Conservation (phyloP, 495 filamentous ascomycete species). For the Thermothielavioides terrestris region DNA sequence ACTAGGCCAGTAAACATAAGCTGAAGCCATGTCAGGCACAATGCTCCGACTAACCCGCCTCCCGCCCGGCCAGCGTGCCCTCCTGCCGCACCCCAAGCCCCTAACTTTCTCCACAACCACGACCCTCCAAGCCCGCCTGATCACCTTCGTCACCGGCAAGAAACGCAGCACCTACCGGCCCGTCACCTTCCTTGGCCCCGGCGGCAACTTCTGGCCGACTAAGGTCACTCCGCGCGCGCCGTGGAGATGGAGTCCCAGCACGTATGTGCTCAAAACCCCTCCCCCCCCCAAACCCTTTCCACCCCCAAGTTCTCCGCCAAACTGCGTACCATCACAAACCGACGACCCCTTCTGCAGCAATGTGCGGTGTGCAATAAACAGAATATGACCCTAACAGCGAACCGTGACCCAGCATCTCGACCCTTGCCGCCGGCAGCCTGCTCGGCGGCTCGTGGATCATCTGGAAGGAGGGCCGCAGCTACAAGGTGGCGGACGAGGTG, state of each 20-base stretch:
- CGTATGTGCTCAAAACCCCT: not conserved
- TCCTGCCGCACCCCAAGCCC: not conserved
- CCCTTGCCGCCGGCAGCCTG: not conserved
- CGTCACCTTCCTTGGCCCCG: not conserved
- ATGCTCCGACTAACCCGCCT: constrained; percentile 1
- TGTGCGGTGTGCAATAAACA: too few relatives aligned
- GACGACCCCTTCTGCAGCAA: not conserved
- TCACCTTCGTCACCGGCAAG: constrained; percentile 1
- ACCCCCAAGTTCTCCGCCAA: not conserved
- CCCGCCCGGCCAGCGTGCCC: not conserved
- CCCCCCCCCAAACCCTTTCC: not conserved
- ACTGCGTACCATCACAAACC: not conserved
- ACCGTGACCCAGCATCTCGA: not conserved
- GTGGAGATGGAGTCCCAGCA: not conserved
- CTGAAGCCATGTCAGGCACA: too few relatives aligned
- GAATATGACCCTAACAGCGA: too few relatives aligned
- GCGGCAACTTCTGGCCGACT: not conserved
- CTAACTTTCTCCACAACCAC: not conserved
- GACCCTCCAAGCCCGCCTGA: not conserved
- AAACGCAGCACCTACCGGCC: not conserved
- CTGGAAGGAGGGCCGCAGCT: not conserved
- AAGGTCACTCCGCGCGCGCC: not conserved
- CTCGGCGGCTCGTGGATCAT: constrained; percentile 4
- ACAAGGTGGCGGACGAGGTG: not conserved
- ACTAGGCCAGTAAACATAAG: too few relatives aligned